Percentiles rank a stretch among this genome's conserved stretches.
These are phyloP conservation scores for Lactifluus pinguis DNA, from an alignment of 768 basidiomycete genomes.

Conservation along the genomic window DNA sequence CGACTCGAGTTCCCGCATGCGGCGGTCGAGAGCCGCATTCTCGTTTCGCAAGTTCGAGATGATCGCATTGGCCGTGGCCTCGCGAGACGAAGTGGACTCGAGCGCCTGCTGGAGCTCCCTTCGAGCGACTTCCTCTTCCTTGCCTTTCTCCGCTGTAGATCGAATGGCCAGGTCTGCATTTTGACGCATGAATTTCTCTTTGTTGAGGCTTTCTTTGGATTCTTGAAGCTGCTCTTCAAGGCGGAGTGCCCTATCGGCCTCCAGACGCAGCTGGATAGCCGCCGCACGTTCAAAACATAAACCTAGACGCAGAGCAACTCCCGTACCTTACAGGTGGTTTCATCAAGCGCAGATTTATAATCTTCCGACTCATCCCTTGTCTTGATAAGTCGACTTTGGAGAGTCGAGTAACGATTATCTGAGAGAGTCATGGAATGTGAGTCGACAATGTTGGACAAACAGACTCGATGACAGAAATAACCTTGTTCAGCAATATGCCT, in stretches of 20 bases:
- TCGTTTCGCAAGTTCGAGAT: constrained; percentile 40
- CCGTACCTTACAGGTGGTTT: constrained; percentile 13
- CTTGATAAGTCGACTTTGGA: constrained; percentile 17
- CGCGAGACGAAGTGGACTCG: constrained; percentile 13
- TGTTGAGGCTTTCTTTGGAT: constrained; percentile 13
- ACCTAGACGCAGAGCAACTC: not conserved
- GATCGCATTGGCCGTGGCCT: constrained; percentile 2
- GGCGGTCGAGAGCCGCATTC: constrained; percentile 46
- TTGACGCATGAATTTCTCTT: constrained; percentile 14
- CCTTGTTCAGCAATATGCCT: constrained; percentile 20
- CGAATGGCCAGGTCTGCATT: constrained; percentile 13
- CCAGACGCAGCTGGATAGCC: constrained; percentile 7
- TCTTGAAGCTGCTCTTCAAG: constrained; percentile 11
- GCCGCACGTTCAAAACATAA: not conserved
- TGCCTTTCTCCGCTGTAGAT: constrained; percentile 9
- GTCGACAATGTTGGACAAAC: not conserved
- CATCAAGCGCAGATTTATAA: constrained; percentile 14
- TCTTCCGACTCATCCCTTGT: constrained; percentile 9
- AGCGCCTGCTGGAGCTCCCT: constrained; percentile 17
- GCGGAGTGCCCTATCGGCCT: constrained; percentile 16
- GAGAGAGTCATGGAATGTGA: not conserved
- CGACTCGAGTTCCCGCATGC: constrained; percentile 50
- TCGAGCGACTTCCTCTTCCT: constrained; percentile 9
- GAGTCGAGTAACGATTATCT: constrained; percentile 16
- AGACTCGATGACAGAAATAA: not conserved